Evolutionary conservation across 1,284 basidiomycete genomes (phyloP).

Genomic region (Ceratobasidium sp.): DNA sequence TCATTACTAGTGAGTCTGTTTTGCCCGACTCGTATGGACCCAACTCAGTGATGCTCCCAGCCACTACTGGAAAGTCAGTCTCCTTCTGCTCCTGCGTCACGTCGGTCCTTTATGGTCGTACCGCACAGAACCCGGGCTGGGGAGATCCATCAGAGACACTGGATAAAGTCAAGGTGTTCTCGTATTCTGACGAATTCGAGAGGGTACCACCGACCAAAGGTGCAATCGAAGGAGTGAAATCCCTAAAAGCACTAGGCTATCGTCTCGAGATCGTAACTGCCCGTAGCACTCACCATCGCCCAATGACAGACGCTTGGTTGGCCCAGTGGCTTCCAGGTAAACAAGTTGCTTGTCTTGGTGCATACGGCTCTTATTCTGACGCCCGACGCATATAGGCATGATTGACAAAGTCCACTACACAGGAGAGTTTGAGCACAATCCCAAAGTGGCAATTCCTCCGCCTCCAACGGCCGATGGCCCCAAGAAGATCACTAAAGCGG

Average conservation of each 20-base stretch:
- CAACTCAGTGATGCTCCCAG: constrained; percentile 48
- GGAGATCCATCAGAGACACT: constrained; percentile 67
- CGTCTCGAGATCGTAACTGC: constrained; percentile 78
- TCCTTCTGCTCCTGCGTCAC: too few species aligned
- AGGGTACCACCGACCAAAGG: constrained; percentile 66
- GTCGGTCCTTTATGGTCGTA: neutral
- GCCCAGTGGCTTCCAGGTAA: constrained; percentile 68
- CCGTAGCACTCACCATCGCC: constrained; percentile 62
- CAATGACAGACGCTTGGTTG: constrained; percentile 72
- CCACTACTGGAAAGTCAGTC: constrained; percentile 70
- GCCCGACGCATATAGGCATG: constrained; percentile 53
- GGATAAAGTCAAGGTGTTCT: constrained; percentile 67
- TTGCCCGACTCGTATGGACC: constrained; percentile 37
- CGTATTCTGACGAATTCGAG: constrained; percentile 61
- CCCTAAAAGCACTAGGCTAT: constrained; percentile 69
- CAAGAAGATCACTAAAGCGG: constrained; percentile 12
- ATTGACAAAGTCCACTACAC: constrained; percentile 78
- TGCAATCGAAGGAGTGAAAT: constrained; percentile 65
- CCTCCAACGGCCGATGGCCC: neutral
- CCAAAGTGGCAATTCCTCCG: constrained; percentile 11
- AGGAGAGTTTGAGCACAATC: constrained; percentile 62
- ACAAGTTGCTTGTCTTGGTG: too few species aligned
- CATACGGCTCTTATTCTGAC: too few species aligned
- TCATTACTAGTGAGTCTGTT: constrained; percentile 61
- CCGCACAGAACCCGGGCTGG: constrained; percentile 69